Base-by-base conservation (phyloP, 139 green algal species). In the Closterium sp. region DNA sequence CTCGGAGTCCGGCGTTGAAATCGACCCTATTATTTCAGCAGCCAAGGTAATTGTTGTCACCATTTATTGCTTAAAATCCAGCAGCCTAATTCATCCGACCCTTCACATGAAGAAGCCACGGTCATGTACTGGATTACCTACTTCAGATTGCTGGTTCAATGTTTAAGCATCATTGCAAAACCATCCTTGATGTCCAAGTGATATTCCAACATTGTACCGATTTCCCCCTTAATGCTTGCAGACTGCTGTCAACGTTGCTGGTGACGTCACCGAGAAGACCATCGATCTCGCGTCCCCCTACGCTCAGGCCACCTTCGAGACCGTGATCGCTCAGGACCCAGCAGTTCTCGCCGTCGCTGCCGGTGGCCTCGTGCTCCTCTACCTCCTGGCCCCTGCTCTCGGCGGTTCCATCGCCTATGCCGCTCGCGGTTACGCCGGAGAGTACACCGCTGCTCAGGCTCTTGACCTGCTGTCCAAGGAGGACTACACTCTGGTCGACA, bases 401-500 rank as follows among this genome's bases (percentile, higher is more conserved):
- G 32, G n/a, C 24, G 86, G 31, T 4, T 62, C 86, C n/a, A 9
- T 93, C 17, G 91, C 42, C 24, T 91, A 91, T 32, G 38, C 31
- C 24, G 38, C 62, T 27, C 22, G 91, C 13, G 91, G 91, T n/a
- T 93, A 89, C 7, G 86, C 32, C 87, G 91, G 91, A 2, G 62
- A 92, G 29, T 70, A 92, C 24, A 70, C 87, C 2, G 88, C 91
- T 21, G 91, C 91, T 21, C 88, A 94, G 88, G 85, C 91, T 1
- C 91, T 94, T 9, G 88, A 92, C 29, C 91, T 94, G 29, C 34
- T 94, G 19, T 29, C 88, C 17, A 89, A 79, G 29, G 19, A 70
- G 31, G 91, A 92, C 91, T 92, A 91, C 62, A 86, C 85, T 13
- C 38, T 94, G 79, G 42, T 94, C 13, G 92, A 94, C 79, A 84